These are phyloP conservation scores for Podospora sp. DNA, from an alignment of 495 filamentous ascomycete genomes.

Conservation along the genomic window DNA sequence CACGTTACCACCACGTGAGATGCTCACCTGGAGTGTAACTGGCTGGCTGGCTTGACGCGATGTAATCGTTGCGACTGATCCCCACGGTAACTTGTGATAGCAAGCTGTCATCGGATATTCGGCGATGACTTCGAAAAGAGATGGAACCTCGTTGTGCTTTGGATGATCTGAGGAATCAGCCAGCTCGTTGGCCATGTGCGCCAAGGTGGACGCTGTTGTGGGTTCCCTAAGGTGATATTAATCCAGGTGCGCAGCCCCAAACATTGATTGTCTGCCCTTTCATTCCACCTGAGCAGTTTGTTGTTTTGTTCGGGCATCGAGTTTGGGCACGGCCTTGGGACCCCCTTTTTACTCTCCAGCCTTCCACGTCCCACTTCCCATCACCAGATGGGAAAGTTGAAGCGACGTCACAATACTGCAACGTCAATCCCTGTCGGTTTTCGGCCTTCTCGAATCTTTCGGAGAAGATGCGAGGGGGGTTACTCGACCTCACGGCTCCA, in stretches of 20 bases:
- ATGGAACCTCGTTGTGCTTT: not conserved
- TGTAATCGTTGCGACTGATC: not conserved
- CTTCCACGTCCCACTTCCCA: not conserved
- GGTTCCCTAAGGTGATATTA: too few relatives aligned
- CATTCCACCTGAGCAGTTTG: too few relatives aligned
- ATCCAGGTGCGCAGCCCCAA: too few relatives aligned
- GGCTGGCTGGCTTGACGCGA: not conserved
- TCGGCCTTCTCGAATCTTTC: not conserved
- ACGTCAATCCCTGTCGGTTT: not conserved
- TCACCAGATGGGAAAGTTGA: not conserved
- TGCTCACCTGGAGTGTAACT: not conserved
- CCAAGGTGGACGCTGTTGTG: too few relatives aligned
- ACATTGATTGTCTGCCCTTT: too few relatives aligned
- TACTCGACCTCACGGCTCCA: not conserved
- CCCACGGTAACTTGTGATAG: not conserved
- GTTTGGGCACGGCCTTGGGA: not conserved
- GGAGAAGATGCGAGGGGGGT: not conserved
- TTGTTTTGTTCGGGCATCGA: not conserved
- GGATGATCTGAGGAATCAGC: too few relatives aligned
- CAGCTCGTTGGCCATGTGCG: too few relatives aligned
- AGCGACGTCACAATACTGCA: conserved; percentile 9
- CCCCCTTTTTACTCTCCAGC: not conserved
- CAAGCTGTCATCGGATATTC: not conserved
- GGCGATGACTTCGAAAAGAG: not conserved
- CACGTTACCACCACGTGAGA: conserved; percentile 4